Conservation (phyloP, 345 rosid species). For the Raphanus sativus region DNA sequence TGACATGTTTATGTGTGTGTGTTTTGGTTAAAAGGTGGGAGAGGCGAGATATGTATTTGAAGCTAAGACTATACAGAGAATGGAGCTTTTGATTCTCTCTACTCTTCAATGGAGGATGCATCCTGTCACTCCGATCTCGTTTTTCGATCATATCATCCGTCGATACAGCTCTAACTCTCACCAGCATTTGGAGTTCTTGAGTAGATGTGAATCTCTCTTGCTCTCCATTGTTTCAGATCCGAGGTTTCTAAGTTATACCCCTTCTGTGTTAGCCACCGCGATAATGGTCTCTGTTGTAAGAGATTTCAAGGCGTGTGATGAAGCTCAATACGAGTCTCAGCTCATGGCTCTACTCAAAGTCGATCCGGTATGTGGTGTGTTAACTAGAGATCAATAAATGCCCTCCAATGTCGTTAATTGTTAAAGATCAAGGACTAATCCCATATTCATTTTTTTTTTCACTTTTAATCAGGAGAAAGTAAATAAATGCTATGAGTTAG, state of each 20-base stretch:
- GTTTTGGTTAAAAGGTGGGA: conserved; percentile 53
- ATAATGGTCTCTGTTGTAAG: conserved; percentile 64
- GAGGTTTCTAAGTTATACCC: conserved; percentile 55
- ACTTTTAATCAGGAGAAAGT: conserved; percentile 55
- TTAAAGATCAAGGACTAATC: conserved; percentile 25
- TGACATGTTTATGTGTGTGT: background rate
- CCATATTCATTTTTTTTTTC: background rate
- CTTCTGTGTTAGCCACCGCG: conserved; percentile 78
- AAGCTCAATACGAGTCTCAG: conserved; percentile 56
- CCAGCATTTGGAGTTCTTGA: conserved; percentile 63
- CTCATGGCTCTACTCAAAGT: conserved; percentile 65
- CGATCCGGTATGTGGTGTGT: conserved; percentile 18
- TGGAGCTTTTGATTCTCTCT: conserved; percentile 88
- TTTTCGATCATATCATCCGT: conserved; percentile 68
- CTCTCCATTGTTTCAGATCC: conserved; percentile 82
- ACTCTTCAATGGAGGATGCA: conserved; percentile 88
- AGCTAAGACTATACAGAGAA: conserved; percentile 81
- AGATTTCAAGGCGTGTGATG: conserved; percentile 50
- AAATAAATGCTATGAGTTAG: conserved; percentile 65
- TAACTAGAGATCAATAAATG: conserved; percentile 2
- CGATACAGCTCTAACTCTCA: conserved; percentile 55
- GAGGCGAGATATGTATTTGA: conserved; percentile 70
- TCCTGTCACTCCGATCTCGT: conserved; percentile 86
- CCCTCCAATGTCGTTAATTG: background rate
- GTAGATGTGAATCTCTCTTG: conserved; percentile 71